Evolutionary conservation across 2,329 filamentous ascomycete genomes (phyloP), one percentile per base, ranked within the genome.

Genomic region (Colletotrichum lentis): DNA sequence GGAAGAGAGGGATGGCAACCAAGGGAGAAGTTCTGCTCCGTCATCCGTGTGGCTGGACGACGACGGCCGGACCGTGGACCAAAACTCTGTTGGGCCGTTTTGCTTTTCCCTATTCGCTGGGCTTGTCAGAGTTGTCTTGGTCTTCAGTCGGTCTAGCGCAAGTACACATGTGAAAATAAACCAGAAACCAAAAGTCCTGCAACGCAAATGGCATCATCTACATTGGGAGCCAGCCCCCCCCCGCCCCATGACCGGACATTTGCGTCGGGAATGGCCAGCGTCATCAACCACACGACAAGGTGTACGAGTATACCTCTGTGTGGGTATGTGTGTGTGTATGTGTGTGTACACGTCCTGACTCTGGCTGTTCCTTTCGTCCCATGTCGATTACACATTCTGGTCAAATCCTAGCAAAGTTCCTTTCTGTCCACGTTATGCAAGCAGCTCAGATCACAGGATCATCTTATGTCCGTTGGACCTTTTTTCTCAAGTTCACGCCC

Each of bases 401-500:
- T n/a, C 37, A 53, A 14, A 53, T 53, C 53, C 10, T 6, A 53
- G 54, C 43, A 49, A 59, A 47, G 14, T n/a, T 37, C 3, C 24
- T 46, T 27, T 37, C 31, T 5, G 22, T 43, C 27, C 43, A 49
- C 35, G 56, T 64, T 37, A 54, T 59, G 61, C 47, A 41, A 50
- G 43, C 43, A 43, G 50, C 65, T 68, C 65, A 60, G 65, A 65
- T 68, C 65, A 68, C 55, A 68, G 61, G 65, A 64, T 68, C 65
- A 52, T 68, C 65, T 62, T 24, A 68, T 65, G 22, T 68, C 46
- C 5, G 49, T 49, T 18, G 24, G 44, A 55, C 43, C 49, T 35
- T 50, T 18, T n/a, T 12, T 6, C 22, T 10, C 20, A 55, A 49
- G 47, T 59, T 60, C 54, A 64, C 16, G 4, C 54, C n/a, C 31